These are phyloP conservation scores for Aspergillus felis DNA, from an alignment of 2,329 filamentous ascomycete genomes.

Conservation along the genomic window DNA sequence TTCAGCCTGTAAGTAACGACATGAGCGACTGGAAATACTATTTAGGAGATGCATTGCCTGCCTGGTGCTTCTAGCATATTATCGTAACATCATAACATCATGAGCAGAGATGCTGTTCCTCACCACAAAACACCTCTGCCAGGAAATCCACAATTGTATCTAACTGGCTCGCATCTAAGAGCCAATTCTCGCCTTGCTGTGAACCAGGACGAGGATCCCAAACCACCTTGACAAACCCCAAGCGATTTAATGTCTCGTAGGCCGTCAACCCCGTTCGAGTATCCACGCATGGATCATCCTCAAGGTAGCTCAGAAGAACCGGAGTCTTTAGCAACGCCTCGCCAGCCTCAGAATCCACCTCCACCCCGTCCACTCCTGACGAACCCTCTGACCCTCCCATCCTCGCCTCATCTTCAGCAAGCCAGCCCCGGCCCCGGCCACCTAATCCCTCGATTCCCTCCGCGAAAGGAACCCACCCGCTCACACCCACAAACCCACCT, in stretches of 20 bases:
- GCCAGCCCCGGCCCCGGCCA: no score
- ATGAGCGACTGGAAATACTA: slow-evolving; percentile 5
- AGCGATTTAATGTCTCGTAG: neutral
- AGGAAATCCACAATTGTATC: neutral
- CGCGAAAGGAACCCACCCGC: neutral
- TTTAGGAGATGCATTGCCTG: neutral
- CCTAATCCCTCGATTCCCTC: neutral
- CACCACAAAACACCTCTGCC: neutral
- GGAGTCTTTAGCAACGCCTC: neutral
- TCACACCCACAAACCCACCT: neutral
- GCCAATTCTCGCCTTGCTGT: neutral
- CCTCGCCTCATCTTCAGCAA: neutral
- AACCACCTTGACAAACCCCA: neutral
- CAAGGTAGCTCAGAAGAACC: neutral
- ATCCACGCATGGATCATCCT: neutral
- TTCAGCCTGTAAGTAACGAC: slow-evolving; percentile 13
- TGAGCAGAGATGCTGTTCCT: neutral
- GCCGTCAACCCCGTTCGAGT: neutral
- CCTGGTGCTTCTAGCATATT: neutral
- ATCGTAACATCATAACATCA: neutral
- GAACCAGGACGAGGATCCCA: neutral
- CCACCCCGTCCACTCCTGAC: neutral
- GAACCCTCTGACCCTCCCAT: neutral
- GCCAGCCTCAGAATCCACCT: neutral
- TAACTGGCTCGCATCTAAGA: neutral